These are phyloP conservation scores for Xerocomus brunneocitrinus DNA, from an alignment of 768 basidiomycete species.

Conservation along the genomic window DNA sequence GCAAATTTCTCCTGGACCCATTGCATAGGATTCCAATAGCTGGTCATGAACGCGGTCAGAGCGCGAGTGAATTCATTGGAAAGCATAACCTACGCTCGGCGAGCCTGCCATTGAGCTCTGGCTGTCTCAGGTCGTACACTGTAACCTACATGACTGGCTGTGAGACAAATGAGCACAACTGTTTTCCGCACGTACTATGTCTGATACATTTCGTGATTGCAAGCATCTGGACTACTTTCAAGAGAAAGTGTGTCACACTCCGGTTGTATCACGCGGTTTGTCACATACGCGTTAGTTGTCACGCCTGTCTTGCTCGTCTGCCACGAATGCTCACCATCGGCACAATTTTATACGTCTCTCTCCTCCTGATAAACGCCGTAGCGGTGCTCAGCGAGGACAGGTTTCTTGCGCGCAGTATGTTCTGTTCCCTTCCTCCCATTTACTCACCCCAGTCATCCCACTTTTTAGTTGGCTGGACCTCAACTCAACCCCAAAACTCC, in stretches of 20 bases:
- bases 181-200: constrained; percentile 19
- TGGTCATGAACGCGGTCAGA: constrained; percentile 25
- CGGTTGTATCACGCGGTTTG: constrained; percentile 4
- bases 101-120: constrained; percentile 34
- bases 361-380: constrained; percentile 91
- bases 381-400: constrained; percentile 95
- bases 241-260: constrained; percentile 13
- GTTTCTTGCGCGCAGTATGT: constrained; percentile 87
- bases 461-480: constrained; percentile 81
- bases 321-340: constrained; percentile 54
- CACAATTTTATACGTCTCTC: constrained; percentile 75
- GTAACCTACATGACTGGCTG: constrained; percentile 12
- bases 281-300: constrained; percentile 18
- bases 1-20: constrained; percentile 63
- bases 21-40: constrained; percentile 53
- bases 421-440: constrained; percentile 1
- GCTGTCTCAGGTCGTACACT: constrained; percentile 15
- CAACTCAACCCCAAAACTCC: constrained; percentile 54
- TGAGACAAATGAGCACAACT: not conserved
- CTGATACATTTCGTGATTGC: constrained; percentile 21
- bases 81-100: constrained; percentile 40
- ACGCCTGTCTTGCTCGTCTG: constrained; percentile 6
- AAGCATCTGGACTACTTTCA: constrained; percentile 19
- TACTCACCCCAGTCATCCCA: constrained; percentile 16
- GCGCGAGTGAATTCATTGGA: not conserved